A percentile compares a stretch with the other conserved stretches of the same genome.
Evolutionary conservation across 2,329 filamentous ascomycete genomes (phyloP).

Genomic region (Tricladium varicosporioides): DNA sequence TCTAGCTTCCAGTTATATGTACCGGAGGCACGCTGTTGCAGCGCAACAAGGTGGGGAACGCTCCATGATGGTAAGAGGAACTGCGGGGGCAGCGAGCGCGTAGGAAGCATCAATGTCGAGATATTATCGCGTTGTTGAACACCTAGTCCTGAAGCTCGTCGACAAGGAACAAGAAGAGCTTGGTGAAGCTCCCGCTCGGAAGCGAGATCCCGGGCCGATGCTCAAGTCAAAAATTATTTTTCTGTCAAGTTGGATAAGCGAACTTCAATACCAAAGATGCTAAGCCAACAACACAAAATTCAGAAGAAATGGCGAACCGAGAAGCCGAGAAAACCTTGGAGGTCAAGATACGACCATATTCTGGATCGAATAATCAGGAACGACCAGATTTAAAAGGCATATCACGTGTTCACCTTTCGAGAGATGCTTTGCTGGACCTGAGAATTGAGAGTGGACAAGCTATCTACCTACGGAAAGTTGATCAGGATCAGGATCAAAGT

Average conservation of each 20-base stretch:
- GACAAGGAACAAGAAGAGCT: too few species aligned
- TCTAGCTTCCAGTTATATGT: background rate
- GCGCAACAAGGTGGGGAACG: constrained; percentile 31
- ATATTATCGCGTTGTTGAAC: constrained; percentile 24
- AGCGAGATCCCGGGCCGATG: background rate
- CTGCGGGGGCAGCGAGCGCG: constrained; percentile 41
- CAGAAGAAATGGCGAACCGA: constrained; percentile 10
- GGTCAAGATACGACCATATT: constrained; percentile 34
- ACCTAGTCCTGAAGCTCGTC: background rate
- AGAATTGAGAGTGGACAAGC: constrained; percentile 57
- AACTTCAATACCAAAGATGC: background rate
- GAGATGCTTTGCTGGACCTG: constrained; percentile 49
- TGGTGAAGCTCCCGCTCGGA: background rate
- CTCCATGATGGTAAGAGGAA: constrained; percentile 42
- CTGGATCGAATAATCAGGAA: constrained; percentile 26
- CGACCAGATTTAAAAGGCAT: constrained; percentile 32
- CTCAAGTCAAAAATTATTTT: background rate
- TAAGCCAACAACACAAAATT: constrained; percentile 16
- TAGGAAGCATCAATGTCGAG: constrained; percentile 42
- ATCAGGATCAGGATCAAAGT: constrained; percentile 23
- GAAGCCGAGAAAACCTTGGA: constrained; percentile 30
- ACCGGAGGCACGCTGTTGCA: constrained; percentile 20
- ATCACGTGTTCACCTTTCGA: constrained; percentile 33
- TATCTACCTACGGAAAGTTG: constrained; percentile 48
- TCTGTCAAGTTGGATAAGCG: background rate